These are phyloP conservation scores for Fomitopsis pinicola DNA, from an alignment of 1,284 basidiomycete genomes.

Conservation along the genomic window DNA sequence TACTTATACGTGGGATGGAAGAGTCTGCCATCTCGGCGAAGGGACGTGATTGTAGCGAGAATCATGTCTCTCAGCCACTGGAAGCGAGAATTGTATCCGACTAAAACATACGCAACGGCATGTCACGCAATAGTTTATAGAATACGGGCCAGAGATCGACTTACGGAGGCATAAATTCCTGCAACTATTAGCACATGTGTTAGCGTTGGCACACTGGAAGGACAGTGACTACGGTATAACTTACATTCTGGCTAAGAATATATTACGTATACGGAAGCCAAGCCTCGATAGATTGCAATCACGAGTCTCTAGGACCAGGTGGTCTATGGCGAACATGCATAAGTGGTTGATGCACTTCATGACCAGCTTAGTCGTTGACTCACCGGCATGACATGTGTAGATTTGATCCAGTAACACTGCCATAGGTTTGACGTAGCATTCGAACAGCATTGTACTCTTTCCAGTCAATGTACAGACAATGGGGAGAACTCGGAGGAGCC, in stretches of 20 bases:
- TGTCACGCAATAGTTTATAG: no score
- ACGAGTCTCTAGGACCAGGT: conserved; percentile 26
- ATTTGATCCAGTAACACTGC: conserved; percentile 28
- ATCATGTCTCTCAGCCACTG: background rate
- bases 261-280: conserved; percentile 19
- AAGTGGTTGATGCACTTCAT: no score
- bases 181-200: no score
- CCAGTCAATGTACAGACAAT: background rate
- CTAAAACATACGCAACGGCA: conserved; percentile 15
- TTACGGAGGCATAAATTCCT: conserved; percentile 32
- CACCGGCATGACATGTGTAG: conserved; percentile 24
- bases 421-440: conserved; percentile 21
- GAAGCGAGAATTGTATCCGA: conserved; percentile 33
- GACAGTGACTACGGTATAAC: no score
- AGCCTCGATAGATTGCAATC: conserved; percentile 12
- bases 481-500: conserved; percentile 31
- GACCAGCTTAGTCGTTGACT: no score
- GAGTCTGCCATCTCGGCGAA: conserved; percentile 18
- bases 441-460: conserved; percentile 8
- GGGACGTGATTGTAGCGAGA: conserved; percentile 16
- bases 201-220: no score
- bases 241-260: conserved; percentile 39
- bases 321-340: conserved; percentile 6
- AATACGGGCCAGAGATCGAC: conserved; percentile 14
- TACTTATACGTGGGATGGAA: conserved; percentile 14